Evolutionary conservation across 805 yeast species (phyloP), one percentile per base, ranked within the genome.

Genomic region (Candida tibetensis): DNA sequence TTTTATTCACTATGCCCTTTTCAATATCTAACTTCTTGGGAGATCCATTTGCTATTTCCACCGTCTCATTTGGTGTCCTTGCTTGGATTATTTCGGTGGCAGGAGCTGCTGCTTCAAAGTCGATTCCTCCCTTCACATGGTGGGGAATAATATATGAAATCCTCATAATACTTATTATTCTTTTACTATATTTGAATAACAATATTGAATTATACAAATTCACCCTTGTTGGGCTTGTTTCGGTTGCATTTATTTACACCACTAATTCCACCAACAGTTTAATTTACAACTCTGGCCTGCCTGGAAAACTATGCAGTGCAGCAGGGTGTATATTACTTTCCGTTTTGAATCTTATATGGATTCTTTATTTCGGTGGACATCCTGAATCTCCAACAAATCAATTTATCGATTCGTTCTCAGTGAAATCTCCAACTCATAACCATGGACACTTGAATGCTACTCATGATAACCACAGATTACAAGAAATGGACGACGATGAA

Each of bases 81-180:
- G 78, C 95, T 12, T 91, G 98, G 98, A 69, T 88, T 41, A 77
- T 93, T 35, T 86, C 95, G 7, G 72, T 93, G 38, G 95, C 84
- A 2, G 97, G 97, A 2, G 85, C 95, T 12, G 59, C 72, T 8
- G 49, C 63, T 22, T 37, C 40, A 19, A 55, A 52, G 19, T 28
- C 34, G 12, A 87, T 83, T 55, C 96, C 97, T 1, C 77, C 79
- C 47, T 85, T 91, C 62, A 78, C 93, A 3, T 91, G 99, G 99
- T 93, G 99, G 99, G 95, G 95, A 1, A 60, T 93, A 4, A 90
- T 85, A 2, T 93, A 79, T 55, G 81, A 91, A 62, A 66, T 89
- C 15, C 45, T 86, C 21, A 48, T 87, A 29, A 71, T 85, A 15
- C 49, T 78, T 4, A 57, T 70, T 15, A 71, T 76, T 42, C 71